These are phyloP conservation scores for Pyronema omphalodes DNA, from an alignment of 495 filamentous ascomycete genomes.

Conservation along the genomic window DNA sequence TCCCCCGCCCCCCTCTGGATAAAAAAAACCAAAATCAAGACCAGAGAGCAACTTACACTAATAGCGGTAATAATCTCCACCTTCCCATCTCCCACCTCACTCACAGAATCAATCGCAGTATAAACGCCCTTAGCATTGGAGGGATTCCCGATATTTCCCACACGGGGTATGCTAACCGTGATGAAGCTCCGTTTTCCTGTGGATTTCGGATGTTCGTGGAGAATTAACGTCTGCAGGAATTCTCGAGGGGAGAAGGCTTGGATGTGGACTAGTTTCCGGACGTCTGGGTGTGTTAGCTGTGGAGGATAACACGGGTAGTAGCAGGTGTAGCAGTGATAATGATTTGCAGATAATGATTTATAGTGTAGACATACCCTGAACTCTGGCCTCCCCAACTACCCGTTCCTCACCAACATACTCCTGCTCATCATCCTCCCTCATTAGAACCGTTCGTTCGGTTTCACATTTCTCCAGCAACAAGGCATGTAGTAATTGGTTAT, in stretches of 20 bases:
- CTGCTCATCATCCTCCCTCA: conserved; percentile 11
- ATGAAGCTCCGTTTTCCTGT: conserved; percentile 7
- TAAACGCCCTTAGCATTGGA: conserved; percentile 16
- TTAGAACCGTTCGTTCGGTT: conserved; percentile 12
- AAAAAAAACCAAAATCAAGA: no score
- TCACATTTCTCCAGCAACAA: conserved; percentile 11
- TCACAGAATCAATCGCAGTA: conserved; percentile 15
- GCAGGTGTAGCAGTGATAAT: background rate
- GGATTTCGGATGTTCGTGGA: conserved; percentile 8
- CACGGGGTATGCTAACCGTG: conserved; percentile 12
- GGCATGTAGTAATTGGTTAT: conserved; percentile 9
- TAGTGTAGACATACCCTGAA: conserved; percentile 10
- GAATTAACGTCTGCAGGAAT: conserved; percentile 17
- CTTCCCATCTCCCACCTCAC: conserved; percentile 14
- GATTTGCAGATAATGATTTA: background rate
- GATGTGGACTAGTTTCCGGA: conserved; percentile 19
- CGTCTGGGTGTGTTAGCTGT: conserved; percentile 5
- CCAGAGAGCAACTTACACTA: background rate
- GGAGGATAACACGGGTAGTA: background rate
- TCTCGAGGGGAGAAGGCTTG: conserved; percentile 23
- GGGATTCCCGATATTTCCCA: conserved; percentile 8
- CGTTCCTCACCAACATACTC: conserved; percentile 10
- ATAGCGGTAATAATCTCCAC: background rate
- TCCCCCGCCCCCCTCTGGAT: no score
- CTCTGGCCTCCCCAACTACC: conserved; percentile 12